Evolutionary conservation across 208 protist species (phyloP).

Genomic region (Kentomonas sorsogonicus): DNA sequence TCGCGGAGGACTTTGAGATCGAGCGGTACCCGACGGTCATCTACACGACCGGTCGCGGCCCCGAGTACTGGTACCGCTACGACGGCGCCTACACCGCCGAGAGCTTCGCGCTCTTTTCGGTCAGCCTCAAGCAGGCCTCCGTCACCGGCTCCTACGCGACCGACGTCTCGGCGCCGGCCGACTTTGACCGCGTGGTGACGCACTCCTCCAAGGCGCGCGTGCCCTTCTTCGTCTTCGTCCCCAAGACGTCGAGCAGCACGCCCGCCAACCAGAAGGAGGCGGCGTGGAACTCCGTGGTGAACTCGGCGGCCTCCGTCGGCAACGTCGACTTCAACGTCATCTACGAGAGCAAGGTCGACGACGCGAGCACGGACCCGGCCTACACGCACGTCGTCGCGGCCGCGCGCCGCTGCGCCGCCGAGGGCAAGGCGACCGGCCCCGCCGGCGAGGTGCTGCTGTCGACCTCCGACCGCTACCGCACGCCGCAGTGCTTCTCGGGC

Average conservation of each 20-base stretch:
- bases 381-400: slow-evolving; percentile 42
- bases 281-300: slow-evolving; percentile 48
- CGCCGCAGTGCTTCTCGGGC: slow-evolving; percentile 59
- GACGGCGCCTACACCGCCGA: slow-evolving; percentile 40
- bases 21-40: slow-evolving; percentile 56
- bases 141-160: slow-evolving; percentile 52
- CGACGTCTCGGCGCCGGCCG: slow-evolving; percentile 36
- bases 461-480: slow-evolving; percentile 51
- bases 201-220: slow-evolving; percentile 30
- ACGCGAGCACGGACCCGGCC: slow-evolving; percentile 12
- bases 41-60: slow-evolving; percentile 74
- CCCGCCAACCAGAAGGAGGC: slow-evolving; percentile 24
- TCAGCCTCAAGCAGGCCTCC: slow-evolving; percentile 39
- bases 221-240: slow-evolving; percentile 70
- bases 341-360: slow-evolving; percentile 35
- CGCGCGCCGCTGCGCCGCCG: slow-evolving; percentile 32
- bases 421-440: slow-evolving; percentile 35
- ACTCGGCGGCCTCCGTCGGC: slow-evolving; percentile 52
- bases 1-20: slow-evolving; percentile 53
- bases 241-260: slow-evolving; percentile 18
- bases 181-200: slow-evolving; percentile 37
- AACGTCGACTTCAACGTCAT: slow-evolving; percentile 71
- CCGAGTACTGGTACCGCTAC: slow-evolving; percentile 45
- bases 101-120: slow-evolving; percentile 55
- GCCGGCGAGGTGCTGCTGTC: slow-evolving; percentile 59